Evolutionary conservation across 1,284 basidiomycete genomes (phyloP).

Genomic region (Marasmius tenuissimus): DNA sequence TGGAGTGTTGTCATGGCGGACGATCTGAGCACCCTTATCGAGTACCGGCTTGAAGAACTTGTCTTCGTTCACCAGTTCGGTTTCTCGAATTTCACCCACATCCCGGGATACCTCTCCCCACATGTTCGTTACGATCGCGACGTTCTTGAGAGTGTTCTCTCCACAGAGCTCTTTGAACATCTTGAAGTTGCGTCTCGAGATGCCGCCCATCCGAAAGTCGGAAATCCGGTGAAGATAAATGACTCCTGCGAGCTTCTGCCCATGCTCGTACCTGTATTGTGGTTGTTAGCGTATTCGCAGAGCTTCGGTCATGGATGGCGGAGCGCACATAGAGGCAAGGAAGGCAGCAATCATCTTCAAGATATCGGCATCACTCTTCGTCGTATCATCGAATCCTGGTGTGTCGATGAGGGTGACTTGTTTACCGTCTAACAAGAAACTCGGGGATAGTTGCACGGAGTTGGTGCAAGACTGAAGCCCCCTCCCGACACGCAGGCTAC

Average conservation of each 20-base stretch:
- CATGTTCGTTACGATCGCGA: slow-evolving; percentile 47
- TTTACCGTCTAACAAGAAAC: slow-evolving; percentile 26
- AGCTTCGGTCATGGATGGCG: not conserved
- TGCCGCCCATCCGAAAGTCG: slow-evolving; percentile 45
- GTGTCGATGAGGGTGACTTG: slow-evolving; percentile 29
- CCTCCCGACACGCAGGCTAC: slow-evolving; percentile 24
- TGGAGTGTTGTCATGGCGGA: slow-evolving; percentile 29
- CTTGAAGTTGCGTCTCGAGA: slow-evolving; percentile 43
- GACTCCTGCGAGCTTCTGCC: slow-evolving; percentile 41
- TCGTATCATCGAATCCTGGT: slow-evolving; percentile 35
- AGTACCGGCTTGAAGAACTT: slow-evolving; percentile 39
- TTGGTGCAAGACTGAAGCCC: slow-evolving; percentile 33
- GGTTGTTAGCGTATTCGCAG: not conserved
- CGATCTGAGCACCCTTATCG: slow-evolving; percentile 32
- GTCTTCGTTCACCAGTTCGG: slow-evolving; percentile 30
- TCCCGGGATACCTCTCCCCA: slow-evolving; percentile 38
- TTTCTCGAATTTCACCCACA: slow-evolving; percentile 31
- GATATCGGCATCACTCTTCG: slow-evolving; percentile 27
- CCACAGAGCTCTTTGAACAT: slow-evolving; percentile 53
- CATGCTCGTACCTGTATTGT: slow-evolving; percentile 24
- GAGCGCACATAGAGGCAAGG: slow-evolving; percentile 18
- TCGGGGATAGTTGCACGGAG: slow-evolving; percentile 21
- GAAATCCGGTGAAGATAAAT: slow-evolving; percentile 55
- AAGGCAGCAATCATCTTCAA: slow-evolving; percentile 24
- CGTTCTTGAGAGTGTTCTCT: slow-evolving; percentile 42